These are phyloP conservation scores for Penicillium subrubescens DNA, from an alignment of 495 filamentous ascomycete genomes.

Conservation along the genomic window DNA sequence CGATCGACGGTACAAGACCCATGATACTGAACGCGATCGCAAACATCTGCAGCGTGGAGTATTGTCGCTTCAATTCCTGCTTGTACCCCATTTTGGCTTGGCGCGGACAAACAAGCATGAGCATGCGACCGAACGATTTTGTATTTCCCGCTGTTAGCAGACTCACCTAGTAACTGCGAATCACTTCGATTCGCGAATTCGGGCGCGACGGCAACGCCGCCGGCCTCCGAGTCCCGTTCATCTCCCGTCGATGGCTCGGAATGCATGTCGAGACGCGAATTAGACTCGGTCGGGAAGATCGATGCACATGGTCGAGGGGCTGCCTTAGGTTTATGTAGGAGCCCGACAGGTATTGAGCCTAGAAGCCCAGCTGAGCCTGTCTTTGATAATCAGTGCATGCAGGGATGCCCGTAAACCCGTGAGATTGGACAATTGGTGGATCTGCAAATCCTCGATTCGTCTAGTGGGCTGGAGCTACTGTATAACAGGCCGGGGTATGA, in stretches of 20 bases:
- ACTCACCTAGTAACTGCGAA: slow-evolving; percentile 33
- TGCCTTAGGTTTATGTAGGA: background rate
- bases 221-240: background rate
- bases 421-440: background rate
- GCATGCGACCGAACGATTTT: slow-evolving; percentile 1
- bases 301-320: background rate
- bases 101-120: background rate
- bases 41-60: slow-evolving; percentile 66
- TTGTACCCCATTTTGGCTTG: slow-evolving; percentile 60
- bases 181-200: slow-evolving; percentile 8
- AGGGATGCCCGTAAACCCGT: background rate
- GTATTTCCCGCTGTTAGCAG: background rate
- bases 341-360: background rate
- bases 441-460: slow-evolving; percentile 7
- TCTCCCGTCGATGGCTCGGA: background rate
- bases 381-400: background rate
- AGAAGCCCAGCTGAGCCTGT: background rate
- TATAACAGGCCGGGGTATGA: background rate
- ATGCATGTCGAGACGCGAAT: background rate
- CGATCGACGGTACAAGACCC: slow-evolving; percentile 69
- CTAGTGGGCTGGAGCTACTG: background rate
- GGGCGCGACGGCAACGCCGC: background rate
- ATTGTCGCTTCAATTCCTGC: slow-evolving; percentile 67
- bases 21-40: slow-evolving; percentile 74
- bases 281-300: background rate